phyloP scores from a whole-genome alignment of 192 early-diverging fungal species.

The Entophlyctis luteolus region DNA sequence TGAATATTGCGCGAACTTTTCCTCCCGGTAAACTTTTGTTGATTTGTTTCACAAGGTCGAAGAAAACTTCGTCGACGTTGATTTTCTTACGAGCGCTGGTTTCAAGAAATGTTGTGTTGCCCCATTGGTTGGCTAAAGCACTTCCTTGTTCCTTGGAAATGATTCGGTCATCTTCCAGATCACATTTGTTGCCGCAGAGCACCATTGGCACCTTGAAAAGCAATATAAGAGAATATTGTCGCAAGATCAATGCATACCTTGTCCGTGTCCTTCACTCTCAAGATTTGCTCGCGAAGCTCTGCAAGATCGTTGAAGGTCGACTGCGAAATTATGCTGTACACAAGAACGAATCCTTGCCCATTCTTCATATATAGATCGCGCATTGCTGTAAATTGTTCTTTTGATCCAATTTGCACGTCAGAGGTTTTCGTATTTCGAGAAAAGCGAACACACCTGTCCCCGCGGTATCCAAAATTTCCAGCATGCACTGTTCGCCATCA shows the following conservation, averaged over 20 bases:
- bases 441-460: slow-evolving; percentile 56
- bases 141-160: slow-evolving; percentile 64
- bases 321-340: slow-evolving; percentile 62
- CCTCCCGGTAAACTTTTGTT: slow-evolving; percentile 69
- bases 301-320: slow-evolving; percentile 62
- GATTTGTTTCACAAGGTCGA: slow-evolving; percentile 85
- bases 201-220: slow-evolving; percentile 58
- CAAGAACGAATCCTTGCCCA: slow-evolving; percentile 63
- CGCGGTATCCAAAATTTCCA: slow-evolving; percentile 96
- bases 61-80: slow-evolving; percentile 91
- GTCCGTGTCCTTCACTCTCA: slow-evolving; percentile 62
- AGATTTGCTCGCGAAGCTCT: slow-evolving; percentile 59
- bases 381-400: slow-evolving; percentile 68
- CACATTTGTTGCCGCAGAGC: slow-evolving; percentile 61
- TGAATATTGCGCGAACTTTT: slow-evolving; percentile 41
- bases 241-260: slow-evolving; percentile 35
- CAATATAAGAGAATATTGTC: background rate
- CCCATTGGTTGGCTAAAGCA: slow-evolving; percentile 61
- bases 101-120: slow-evolving; percentile 75
- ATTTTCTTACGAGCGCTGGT: slow-evolving; percentile 80
- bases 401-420: background rate
- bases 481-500: slow-evolving; percentile 92
- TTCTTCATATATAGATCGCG: slow-evolving; percentile 70
- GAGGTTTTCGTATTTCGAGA: background rate
- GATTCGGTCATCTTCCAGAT: slow-evolving; percentile 62